These are phyloP conservation scores for Mucor lusitanicus DNA, from an alignment of 371 early-diverging fungal species.

Conservation along the genomic window DNA sequence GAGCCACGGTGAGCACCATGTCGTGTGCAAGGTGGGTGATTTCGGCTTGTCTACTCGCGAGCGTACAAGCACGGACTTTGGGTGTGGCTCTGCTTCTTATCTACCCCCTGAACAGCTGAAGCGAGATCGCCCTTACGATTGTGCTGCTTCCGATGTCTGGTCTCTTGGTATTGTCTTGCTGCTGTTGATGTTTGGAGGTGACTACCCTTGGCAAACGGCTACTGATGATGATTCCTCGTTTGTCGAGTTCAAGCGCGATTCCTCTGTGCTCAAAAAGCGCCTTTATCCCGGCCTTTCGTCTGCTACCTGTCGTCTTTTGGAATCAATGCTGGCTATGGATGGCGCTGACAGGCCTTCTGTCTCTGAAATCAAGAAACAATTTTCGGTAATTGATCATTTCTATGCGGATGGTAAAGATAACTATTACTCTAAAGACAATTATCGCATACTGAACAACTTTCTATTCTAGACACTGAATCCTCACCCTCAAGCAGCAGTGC, in stretches of 20 bases:
- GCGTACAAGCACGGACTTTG: slow-evolving; percentile 68
- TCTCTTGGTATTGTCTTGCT: slow-evolving; percentile 74
- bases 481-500: no score
- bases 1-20: slow-evolving; percentile 34
- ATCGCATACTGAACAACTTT: no score
- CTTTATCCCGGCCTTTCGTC: slow-evolving; percentile 52
- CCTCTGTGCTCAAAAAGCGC: slow-evolving; percentile 47
- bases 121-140: slow-evolving; percentile 53
- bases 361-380: slow-evolving; percentile 35
- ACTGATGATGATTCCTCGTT: slow-evolving; percentile 53
- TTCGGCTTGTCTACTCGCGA: slow-evolving; percentile 85
- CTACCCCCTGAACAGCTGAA: slow-evolving; percentile 58
- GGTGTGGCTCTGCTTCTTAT: slow-evolving; percentile 77
- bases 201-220: slow-evolving; percentile 81
- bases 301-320: slow-evolving; percentile 39
- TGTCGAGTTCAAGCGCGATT: slow-evolving; percentile 55
- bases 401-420: slow-evolving; percentile 43
- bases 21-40: slow-evolving; percentile 76
- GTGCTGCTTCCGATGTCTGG: slow-evolving; percentile 79
- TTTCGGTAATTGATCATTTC: slow-evolving; percentile 26
- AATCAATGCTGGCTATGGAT: slow-evolving; percentile 21
- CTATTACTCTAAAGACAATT: no score
- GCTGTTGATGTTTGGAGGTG: slow-evolving; percentile 74
- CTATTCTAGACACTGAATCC: no score
- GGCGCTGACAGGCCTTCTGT: slow-evolving; percentile 38